These are phyloP conservation scores for Lotmaria passim DNA, from an alignment of 208 protist genomes.

Conservation along the genomic window DNA sequence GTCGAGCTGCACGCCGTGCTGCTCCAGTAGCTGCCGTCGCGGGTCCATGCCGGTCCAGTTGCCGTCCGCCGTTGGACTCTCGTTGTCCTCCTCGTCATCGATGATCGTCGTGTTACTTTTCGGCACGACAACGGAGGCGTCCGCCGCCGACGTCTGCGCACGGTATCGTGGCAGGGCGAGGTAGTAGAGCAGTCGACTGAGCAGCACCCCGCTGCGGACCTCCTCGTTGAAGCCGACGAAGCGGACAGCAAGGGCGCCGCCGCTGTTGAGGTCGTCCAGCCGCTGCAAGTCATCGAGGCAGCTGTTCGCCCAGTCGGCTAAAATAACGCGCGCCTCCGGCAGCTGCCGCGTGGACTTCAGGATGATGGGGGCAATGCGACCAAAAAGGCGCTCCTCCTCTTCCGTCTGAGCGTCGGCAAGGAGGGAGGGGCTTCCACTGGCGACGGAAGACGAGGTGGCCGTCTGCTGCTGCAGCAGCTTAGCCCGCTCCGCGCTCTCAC, in stretches of 20 bases:
- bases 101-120: neutral
- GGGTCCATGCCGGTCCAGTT: constrained; percentile 38
- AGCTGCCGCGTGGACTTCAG: constrained; percentile 65
- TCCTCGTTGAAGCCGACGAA: constrained; percentile 85
- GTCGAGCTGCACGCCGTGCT: constrained; percentile 84
- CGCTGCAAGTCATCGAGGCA: constrained; percentile 84
- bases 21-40: constrained; percentile 72
- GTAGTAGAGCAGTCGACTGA: constrained; percentile 90
- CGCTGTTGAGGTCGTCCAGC: constrained; percentile 83
- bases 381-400: constrained; percentile 84
- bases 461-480: constrained; percentile 1
- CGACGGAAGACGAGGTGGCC: neutral
- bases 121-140: neutral
- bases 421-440: neutral
- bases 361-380: constrained; percentile 81
- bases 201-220: constrained; percentile 73
- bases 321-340: constrained; percentile 78
- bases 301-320: constrained; percentile 88
- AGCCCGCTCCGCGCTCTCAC: neutral
- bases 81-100: neutral
- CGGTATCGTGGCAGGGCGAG: constrained; percentile 85
- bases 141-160: constrained; percentile 31
- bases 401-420: constrained; percentile 14
- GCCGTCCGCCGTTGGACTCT: neutral
- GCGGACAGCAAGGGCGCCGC: constrained; percentile 66